Conservation (phyloP, 805 yeast genomes). For the Sugiyamaella americana region DNA sequence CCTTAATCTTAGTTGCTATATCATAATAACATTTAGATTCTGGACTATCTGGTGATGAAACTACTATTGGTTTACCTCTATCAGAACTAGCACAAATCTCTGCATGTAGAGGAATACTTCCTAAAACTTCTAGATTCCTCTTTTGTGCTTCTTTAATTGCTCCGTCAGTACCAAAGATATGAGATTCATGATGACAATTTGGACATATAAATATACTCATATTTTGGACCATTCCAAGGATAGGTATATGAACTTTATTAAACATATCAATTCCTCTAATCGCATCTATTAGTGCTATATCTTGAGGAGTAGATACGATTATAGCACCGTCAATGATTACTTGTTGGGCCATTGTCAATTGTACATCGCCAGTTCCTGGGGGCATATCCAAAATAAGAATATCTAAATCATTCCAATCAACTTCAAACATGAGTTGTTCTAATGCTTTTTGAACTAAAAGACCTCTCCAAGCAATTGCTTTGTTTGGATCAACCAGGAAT, state of each 20-base stretch:
- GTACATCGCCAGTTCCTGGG: constrained; percentile 89
- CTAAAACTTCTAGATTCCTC: constrained; percentile 48
- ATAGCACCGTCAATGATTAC: constrained; percentile 72
- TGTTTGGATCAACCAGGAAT: constrained; percentile 57
- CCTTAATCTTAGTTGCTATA: constrained; percentile 32
- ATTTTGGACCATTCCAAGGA: constrained; percentile 72
- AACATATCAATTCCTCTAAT: constrained; percentile 77
- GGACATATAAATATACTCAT: constrained; percentile 78
- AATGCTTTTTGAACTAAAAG: constrained; percentile 81
- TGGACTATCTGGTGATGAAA: constrained; percentile 35
- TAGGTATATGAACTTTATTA: constrained; percentile 61
- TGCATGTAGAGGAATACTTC: constrained; percentile 60
- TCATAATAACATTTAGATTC: constrained; percentile 41
- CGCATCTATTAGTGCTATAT: constrained; percentile 74
- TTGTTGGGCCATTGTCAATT: constrained; percentile 74
- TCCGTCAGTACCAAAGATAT: constrained; percentile 67
- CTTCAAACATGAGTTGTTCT: constrained; percentile 78
- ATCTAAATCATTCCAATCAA: constrained; percentile 63
- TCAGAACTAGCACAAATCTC: constrained; percentile 59
- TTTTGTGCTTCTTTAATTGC: constrained; percentile 44
- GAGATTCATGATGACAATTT: constrained; percentile 65
- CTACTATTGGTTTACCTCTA: constrained; percentile 55
- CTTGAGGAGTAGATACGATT: constrained; percentile 82
- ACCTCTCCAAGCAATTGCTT: constrained; percentile 78
- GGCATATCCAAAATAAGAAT: constrained; percentile 77